phyloP scores from a whole-genome alignment of 148 eudicot genomes.

The Euryodendron excelsum region DNA sequence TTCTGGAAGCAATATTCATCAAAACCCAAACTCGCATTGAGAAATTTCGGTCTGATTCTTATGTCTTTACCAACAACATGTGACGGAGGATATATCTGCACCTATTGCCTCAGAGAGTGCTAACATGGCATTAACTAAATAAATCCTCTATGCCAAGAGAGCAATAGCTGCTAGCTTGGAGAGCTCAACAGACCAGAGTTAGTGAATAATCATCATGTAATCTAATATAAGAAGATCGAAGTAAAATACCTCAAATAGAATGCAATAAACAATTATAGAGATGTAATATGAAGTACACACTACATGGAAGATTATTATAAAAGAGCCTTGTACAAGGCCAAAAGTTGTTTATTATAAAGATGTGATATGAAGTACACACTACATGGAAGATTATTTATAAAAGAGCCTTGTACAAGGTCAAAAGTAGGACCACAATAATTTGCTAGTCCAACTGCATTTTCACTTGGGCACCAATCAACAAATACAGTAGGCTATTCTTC shows the following conservation, averaged over 20 bases:
- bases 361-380: no score
- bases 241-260: background rate
- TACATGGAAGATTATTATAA: no score
- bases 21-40: conserved; percentile 71
- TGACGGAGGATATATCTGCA: conserved; percentile 54
- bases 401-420: no score
- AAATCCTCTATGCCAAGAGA: conserved; percentile 69
- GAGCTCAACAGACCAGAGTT: conserved; percentile 77
- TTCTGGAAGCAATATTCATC: conserved; percentile 76
- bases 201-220: conserved; percentile 56
- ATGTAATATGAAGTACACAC: background rate
- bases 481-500: background rate
- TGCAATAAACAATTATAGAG: background rate
- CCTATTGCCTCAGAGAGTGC: conserved; percentile 73
- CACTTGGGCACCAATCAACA: background rate
- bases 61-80: conserved; percentile 74
- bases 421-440: no score
- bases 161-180: conserved; percentile 81
- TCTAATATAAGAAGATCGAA: no score
- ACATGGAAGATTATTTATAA: background rate
- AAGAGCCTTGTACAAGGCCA: no score
- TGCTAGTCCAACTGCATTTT: background rate
- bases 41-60: conserved; percentile 61
- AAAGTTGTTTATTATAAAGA: no score
- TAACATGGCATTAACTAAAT: conserved; percentile 71